Conservation (phyloP, 2,329 filamentous ascomycete species). For the Diaporthe sp. region DNA sequence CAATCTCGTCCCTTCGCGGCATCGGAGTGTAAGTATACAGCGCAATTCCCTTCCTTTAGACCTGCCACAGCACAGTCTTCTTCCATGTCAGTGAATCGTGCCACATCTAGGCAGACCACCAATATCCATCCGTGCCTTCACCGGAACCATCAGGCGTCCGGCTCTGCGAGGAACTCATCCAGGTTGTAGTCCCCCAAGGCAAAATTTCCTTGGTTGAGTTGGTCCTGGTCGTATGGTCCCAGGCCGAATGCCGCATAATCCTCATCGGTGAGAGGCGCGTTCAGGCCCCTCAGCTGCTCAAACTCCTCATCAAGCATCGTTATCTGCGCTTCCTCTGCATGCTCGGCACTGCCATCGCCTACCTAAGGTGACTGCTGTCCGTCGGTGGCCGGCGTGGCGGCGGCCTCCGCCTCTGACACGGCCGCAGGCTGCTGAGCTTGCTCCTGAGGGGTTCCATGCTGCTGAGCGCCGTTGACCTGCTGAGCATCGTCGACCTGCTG, state of each 20-base stretch:
- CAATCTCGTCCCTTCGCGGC: not conserved
- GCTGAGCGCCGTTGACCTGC: not conserved
- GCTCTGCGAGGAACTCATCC: not conserved
- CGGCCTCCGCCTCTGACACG: not conserved
- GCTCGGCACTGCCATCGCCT: not conserved
- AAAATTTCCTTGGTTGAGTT: not conserved
- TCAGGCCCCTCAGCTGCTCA: not conserved
- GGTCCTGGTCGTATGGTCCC: not conserved
- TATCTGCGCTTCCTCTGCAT: not conserved
- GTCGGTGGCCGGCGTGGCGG: not conserved
- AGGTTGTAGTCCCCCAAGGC: not conserved
- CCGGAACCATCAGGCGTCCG: not conserved
- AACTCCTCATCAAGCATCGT: fast-evolving
- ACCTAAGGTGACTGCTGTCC: not conserved
- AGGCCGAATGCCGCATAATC: not conserved
- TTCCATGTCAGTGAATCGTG: too few relatives aligned
- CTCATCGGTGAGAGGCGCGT: not conserved
- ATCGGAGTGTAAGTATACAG: not conserved
- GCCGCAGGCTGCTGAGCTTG: not conserved
- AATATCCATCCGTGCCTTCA: not conserved
- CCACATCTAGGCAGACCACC: not conserved
- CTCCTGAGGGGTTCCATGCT: not conserved
- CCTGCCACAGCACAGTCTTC: not conserved
- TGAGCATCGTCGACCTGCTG: not conserved
- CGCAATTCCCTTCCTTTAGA: too few relatives aligned